Evolutionary conservation across 148 eudicot genomes (phyloP).

Genomic region (Amaranthus hypochondriacus): DNA sequence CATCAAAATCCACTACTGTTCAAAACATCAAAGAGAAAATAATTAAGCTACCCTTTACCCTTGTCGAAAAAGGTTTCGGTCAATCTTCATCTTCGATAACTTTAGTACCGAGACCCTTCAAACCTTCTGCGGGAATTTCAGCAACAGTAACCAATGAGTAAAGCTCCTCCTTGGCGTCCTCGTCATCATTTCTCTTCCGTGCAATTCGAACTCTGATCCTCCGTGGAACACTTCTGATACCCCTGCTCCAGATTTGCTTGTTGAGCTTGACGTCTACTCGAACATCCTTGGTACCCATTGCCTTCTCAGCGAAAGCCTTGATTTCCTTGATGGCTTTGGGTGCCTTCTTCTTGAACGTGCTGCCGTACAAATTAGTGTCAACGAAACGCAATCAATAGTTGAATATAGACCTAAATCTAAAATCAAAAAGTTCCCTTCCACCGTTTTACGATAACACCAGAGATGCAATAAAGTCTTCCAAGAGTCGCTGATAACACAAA

Average conservation of each 20-base stretch:
- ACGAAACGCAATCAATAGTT: not conserved
- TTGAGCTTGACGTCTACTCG: constrained; percentile 81
- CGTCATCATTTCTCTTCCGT: constrained; percentile 88
- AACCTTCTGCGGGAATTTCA: constrained; percentile 70
- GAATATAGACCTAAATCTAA: not conserved
- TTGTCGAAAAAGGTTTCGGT: constrained; percentile 5
- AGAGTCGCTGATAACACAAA: not conserved
- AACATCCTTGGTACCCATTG: constrained; percentile 78
- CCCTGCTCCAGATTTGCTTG: constrained; percentile 84
- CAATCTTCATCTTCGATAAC: constrained; percentile 85
- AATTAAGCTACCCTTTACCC: constrained; percentile 11
- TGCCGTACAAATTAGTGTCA: constrained; percentile 10
- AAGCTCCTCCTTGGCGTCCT: constrained; percentile 94
- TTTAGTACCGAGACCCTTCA: constrained; percentile 79
- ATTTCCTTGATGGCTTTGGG: constrained; percentile 80
- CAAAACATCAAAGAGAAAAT: not conserved
- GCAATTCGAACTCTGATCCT: constrained; percentile 80
- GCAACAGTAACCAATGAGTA: constrained; percentile 89
- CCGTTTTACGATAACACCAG: not conserved
- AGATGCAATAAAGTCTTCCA: not conserved
- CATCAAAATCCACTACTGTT: constrained; percentile 1
- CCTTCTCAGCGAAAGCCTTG: constrained; percentile 60
- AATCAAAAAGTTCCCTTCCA: not conserved
- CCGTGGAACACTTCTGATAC: constrained; percentile 86
- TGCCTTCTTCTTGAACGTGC: constrained; percentile 88